phyloP scores from a whole-genome alignment of 106 monocot species.

The Dendrobium catenatum region DNA sequence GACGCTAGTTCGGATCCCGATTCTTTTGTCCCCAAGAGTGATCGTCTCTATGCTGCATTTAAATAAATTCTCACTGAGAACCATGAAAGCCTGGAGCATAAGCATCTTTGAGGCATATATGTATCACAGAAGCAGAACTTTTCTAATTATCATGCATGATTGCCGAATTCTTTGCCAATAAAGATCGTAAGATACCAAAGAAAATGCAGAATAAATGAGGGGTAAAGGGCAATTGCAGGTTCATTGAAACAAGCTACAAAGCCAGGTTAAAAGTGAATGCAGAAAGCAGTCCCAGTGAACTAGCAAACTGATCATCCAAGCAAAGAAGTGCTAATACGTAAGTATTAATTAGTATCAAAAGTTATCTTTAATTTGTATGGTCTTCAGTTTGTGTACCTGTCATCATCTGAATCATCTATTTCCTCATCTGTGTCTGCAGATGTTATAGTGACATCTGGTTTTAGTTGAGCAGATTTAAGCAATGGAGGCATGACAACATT shows the following conservation, averaged over 20 bases:
- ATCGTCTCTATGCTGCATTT: conserved; percentile 80
- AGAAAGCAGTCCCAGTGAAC: neutral
- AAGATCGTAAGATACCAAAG: neutral
- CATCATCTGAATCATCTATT: conserved; percentile 86
- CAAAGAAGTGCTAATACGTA: neutral
- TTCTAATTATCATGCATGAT: neutral
- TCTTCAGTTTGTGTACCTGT: conserved; percentile 43
- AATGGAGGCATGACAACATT: conserved; percentile 97
- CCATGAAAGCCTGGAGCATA: neutral
- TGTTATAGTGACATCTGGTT: conserved; percentile 93
- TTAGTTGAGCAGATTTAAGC: conserved; percentile 93
- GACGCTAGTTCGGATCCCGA: conserved; percentile 85
- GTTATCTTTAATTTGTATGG: neutral
- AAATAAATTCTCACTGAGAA: neutral
- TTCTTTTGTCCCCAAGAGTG: conserved; percentile 89
- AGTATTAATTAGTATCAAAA: neutral
- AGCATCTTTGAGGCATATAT: neutral
- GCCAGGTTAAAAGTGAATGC: neutral
- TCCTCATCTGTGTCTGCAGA: conserved; percentile 88
- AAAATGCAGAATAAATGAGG: neutral
- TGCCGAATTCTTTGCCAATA: neutral
- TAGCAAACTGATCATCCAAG: conserved; percentile 3
- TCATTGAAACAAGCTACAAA: neutral
- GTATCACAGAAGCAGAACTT: neutral
- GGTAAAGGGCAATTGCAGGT: neutral